Evolutionary conservation across 257 asterid genomes (phyloP), one percentile per base, ranked within the genome.

Genomic region (Henckelia pumila): DNA sequence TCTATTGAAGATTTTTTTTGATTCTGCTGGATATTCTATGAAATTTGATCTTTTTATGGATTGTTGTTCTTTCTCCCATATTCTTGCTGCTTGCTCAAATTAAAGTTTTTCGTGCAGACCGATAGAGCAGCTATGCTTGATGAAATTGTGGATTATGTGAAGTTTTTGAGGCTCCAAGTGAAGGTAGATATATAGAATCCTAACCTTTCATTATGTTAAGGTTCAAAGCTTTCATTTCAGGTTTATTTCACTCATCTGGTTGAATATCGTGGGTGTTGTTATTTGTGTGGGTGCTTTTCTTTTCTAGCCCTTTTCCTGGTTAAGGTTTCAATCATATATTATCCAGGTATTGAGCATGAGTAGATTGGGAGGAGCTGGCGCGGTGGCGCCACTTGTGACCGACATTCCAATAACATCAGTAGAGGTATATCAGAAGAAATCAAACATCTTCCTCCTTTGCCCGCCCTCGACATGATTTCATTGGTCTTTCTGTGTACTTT

Each of bases 71-170:
- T 14, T 47, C 55, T 40, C 19, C 52, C 19, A 55, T 7, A 44
- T 61, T 56, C 65, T 30, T 44, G 57, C 75, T 75, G 52, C 71
- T 69, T 72, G 40, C n/a, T 33, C 22, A 32, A 59, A 68, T 59
- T 57, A 20, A 26, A 40, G 19, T 55, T 66, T 58, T 49, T 68
- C 24, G 56, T 63, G 77, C 92, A 93, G 98, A 88, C 96, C 62
- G 98, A 93, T 82, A 90, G 95, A 84, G 98, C 98, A 29, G 92
- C 90, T 59, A 93, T 93, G 98, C 90, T 93, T 66, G 98, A 93
- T 69, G 98, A 93, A 80, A 84, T 93, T 75, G 95, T 90, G 73
- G 98, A 93, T 78, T 93, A 93, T 69, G 97, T 93, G 63, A 93
- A 93, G 86, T 93, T 93, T 89, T 80, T 93, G 79, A 80, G 97